Evolutionary conservation across 2,329 filamentous ascomycete species (phyloP), one percentile per base, ranked within the genome.

Genomic region (Colletotrichum musae): DNA sequence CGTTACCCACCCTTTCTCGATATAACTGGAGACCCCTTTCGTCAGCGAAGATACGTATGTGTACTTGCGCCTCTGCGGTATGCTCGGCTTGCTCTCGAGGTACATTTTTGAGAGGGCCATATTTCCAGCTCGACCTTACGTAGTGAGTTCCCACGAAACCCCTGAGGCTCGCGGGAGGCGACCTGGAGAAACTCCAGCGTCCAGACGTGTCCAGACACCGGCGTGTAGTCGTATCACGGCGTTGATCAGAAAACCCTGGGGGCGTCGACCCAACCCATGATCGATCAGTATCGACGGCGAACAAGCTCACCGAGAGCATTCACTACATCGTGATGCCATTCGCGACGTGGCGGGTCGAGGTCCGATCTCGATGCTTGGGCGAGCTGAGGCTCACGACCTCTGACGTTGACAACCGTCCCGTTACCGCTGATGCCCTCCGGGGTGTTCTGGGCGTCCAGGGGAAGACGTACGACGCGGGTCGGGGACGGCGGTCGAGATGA

Each of bases 401-500:
- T 58, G 28, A n/a, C 16, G 36, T 10, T 15, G 5, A 24, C 9
- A 51, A 43, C 53, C 26, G 28, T 24, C 13, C 65, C 24, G 10
- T 54, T 16, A 43, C n/a, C 13, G 21, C 32, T 12, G 41, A 41
- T 16, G 7, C 18, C 32, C 21, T 59, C 21, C 47, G 32, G 13
- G 12, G 5, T 43, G 32, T 28, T 24, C 7, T 18, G 10, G 36
- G 21, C 1, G 4, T 26, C 12, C 13, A 43, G 41, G 41, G 7
- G 47, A 32, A 18, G 15, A 21, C 28, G 26, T 47, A n/a, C 18
- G 10, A 10, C 21, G 18, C n/a, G 18, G 48, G 24, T 47, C 24
- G 41, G 50, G 28, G 48, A 18, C 48, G 36, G 28, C 54, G 32
- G 54, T 28, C 32, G 13, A 39, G 21, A 57, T 67, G 67, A 67